phyloP scores from a whole-genome alignment of 164 flowering plant genomes.

The Buxus sempervirens region DNA sequence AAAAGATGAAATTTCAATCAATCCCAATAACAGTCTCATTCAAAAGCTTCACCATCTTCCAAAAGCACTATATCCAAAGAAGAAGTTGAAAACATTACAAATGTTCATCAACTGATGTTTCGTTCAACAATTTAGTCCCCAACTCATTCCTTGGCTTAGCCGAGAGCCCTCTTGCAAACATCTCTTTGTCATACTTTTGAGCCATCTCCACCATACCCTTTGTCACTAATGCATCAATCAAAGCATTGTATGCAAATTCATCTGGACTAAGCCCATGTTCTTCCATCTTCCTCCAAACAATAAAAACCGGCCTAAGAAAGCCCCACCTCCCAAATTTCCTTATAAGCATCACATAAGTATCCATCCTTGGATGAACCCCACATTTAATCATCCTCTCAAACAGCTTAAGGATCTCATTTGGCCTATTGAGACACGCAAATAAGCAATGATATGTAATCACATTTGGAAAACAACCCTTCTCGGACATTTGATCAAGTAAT shows the following conservation, averaged over 20 bases:
- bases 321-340: constrained; percentile 96
- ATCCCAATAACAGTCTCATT: background rate
- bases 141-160: constrained; percentile 65
- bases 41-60: no score
- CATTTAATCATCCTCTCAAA: constrained; percentile 74
- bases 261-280: constrained; percentile 72
- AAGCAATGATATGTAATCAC: constrained; percentile 68
- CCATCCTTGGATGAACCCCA: constrained; percentile 70
- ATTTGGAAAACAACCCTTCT: constrained; percentile 59
- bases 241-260: constrained; percentile 74
- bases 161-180: constrained; percentile 77
- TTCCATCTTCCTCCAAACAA: constrained; percentile 80
- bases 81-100: background rate
- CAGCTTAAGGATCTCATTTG: constrained; percentile 61
- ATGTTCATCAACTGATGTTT: constrained; percentile 20
- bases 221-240: constrained; percentile 81
- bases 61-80: no score
- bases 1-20: background rate
- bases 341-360: constrained; percentile 87
- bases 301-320: constrained; percentile 73
- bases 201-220: constrained; percentile 90
- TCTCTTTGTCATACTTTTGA: constrained; percentile 72
- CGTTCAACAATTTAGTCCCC: constrained; percentile 29
- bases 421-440: constrained; percentile 57
- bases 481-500: constrained; percentile 52